phyloP scores from a whole-genome alignment of 257 asterid genomes.

The Orobanche coerulescens region DNA sequence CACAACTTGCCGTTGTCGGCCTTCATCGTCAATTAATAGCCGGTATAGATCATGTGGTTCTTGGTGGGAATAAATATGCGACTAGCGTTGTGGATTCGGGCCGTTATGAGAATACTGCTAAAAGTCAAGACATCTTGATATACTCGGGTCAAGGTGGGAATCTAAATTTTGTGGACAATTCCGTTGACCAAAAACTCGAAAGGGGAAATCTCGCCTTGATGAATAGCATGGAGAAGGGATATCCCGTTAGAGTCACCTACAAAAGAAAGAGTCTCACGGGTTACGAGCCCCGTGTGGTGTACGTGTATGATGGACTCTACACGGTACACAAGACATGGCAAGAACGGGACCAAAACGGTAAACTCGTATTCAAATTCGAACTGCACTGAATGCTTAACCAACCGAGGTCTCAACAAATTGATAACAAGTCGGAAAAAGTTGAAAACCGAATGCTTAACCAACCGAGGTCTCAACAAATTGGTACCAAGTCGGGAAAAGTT shows the following conservation, averaged over 20 bases:
- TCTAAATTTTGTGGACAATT: conserved; percentile 18
- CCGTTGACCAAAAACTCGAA: conserved; percentile 56
- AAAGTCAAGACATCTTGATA: conserved; percentile 31
- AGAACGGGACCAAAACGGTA: conserved; percentile 35
- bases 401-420: conserved; percentile 19
- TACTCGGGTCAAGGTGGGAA: conserved; percentile 76
- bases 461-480: neutral
- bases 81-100: conserved; percentile 67
- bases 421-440: neutral
- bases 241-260: conserved; percentile 60
- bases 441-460: neutral
- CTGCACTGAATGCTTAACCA: conserved; percentile 44
- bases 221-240: conserved; percentile 39
- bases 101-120: conserved; percentile 36
- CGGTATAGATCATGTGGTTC: conserved; percentile 46
- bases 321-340: conserved; percentile 32
- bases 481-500: neutral
- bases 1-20: conserved; percentile 56
- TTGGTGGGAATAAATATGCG: conserved; percentile 35
- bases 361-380: conserved; percentile 54
- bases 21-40: conserved; percentile 36
- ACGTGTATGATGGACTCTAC: conserved; percentile 66
- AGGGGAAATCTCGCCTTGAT: conserved; percentile 62
- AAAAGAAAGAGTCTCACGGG: conserved; percentile 28
- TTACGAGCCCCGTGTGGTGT: conserved; percentile 22